Evolutionary conservation across 495 filamentous ascomycete species (phyloP).

Genomic region (Lasiosphaeria ovina): DNA sequence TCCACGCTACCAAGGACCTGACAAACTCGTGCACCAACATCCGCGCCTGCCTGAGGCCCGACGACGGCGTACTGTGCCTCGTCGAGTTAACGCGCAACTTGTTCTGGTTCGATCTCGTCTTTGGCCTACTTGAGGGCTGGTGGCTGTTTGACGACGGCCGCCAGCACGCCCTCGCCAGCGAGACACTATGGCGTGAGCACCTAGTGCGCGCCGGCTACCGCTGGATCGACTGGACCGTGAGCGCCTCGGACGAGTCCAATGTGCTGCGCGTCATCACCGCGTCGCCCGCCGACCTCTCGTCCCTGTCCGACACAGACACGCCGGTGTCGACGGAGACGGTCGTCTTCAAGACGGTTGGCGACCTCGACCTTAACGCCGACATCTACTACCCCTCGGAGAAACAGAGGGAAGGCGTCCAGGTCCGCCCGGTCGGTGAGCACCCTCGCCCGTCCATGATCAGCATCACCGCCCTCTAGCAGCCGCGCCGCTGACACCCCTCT

Average conservation of each 20-base stretch:
- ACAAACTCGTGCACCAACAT: slow-evolving; percentile 30
- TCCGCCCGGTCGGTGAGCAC: slow-evolving; percentile 29
- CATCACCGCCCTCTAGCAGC: slow-evolving; percentile 28
- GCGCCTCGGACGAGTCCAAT: not conserved
- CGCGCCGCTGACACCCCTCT: not conserved
- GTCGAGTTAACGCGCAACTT: slow-evolving; percentile 36
- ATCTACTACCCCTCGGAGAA: slow-evolving; percentile 38
- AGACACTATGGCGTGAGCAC: slow-evolving; percentile 38
- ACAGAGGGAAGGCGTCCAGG: too few species aligned
- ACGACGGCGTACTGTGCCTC: slow-evolving; percentile 34
- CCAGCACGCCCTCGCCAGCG: slow-evolving; percentile 45
- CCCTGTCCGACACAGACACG: not conserved
- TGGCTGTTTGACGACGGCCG: slow-evolving; percentile 47
- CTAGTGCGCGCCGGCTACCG: slow-evolving; percentile 44
- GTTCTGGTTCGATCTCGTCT: slow-evolving; percentile 49
- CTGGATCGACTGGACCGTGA: not conserved
- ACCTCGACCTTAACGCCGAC: slow-evolving; percentile 38
- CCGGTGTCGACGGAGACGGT: slow-evolving; percentile 29
- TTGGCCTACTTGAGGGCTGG: slow-evolving; percentile 54
- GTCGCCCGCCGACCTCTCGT: not conserved
- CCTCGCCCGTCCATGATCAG: slow-evolving; percentile 33
- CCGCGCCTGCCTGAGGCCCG: slow-evolving; percentile 34
- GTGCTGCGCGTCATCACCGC: not conserved
- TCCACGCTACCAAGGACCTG: slow-evolving; percentile 43
- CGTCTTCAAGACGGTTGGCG: slow-evolving; percentile 24